Conservation (phyloP, 2,329 filamentous ascomycete genomes). For the Sporothrix dimorphospora region DNA sequence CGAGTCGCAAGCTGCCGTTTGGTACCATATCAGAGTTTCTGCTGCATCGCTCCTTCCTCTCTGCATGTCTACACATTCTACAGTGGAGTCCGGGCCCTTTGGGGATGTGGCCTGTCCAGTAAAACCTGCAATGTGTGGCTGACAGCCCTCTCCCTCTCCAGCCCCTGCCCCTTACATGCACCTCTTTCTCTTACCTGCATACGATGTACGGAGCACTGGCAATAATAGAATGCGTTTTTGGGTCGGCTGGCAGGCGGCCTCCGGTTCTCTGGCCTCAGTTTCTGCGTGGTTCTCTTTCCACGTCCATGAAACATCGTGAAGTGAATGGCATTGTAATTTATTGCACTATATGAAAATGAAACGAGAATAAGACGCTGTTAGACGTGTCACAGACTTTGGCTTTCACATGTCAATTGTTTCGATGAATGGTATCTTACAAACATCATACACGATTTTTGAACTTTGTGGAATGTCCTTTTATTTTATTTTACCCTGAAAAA, state of each 20-base stretch:
- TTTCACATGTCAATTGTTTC: not conserved
- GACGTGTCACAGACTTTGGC: not conserved
- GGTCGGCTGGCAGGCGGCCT: conserved; percentile 20
- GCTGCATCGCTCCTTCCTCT: not conserved
- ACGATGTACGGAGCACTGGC: not conserved
- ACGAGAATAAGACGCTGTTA: not conserved
- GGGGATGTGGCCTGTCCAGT: not conserved
- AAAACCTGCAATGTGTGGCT: not conserved
- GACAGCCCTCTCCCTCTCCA: not conserved
- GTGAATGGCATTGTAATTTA: not conserved
- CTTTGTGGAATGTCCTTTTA: not conserved
- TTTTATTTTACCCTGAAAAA: too few species aligned
- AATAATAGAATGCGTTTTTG: not conserved
- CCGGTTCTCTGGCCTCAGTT: conserved; percentile 13
- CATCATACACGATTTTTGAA: not conserved
- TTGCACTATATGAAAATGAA: not conserved
- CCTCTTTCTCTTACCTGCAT: conserved; percentile 19
- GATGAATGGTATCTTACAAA: not conserved
- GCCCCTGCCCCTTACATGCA: conserved; percentile 10
- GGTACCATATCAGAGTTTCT: not conserved
- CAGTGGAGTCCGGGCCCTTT: not conserved
- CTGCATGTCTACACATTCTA: not conserved
- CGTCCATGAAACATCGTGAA: not conserved
- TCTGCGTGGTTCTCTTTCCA: not conserved
- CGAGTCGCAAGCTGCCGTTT: conserved; percentile 1